Evolutionary conservation across 148 eudicot species (phyloP).

Genomic region (Polygonum maritimum): DNA sequence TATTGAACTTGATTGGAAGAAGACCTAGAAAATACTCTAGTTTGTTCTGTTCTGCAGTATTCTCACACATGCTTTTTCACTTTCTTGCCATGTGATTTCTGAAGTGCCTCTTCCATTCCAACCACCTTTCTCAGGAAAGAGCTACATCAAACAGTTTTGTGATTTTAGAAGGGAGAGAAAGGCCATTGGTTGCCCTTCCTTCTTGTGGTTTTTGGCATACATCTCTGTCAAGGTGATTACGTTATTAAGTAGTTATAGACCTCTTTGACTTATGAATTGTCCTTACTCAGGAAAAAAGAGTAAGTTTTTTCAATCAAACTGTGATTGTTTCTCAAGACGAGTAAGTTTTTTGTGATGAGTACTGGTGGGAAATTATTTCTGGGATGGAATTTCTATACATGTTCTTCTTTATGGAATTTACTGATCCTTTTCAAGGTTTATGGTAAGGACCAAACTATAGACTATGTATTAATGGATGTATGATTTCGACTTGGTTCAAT

Average conservation of each 20-base stretch:
- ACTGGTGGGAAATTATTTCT: background rate
- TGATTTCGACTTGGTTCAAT: too few relatives aligned
- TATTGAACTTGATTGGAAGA: background rate
- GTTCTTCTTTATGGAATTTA: too few relatives aligned
- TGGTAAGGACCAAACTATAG: too few relatives aligned
- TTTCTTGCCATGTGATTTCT: conserved; percentile 40
- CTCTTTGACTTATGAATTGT: background rate
- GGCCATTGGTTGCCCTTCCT: conserved; percentile 77
- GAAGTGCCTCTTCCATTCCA: conserved; percentile 97
- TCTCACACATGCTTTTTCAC: conserved; percentile 21
- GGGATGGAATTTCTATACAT: background rate
- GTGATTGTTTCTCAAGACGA: background rate
- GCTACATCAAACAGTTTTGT: conserved; percentile 41
- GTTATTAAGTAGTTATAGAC: background rate
- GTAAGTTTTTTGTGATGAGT: background rate
- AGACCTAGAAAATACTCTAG: too few relatives aligned
- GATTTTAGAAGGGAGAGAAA: conserved; percentile 50
- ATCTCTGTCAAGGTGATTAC: conserved; percentile 51
- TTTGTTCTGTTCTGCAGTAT: background rate
- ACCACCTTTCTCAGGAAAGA: conserved; percentile 80
- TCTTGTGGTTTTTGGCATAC: conserved; percentile 60
- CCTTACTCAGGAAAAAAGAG: background rate
- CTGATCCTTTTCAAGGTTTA: too few relatives aligned
- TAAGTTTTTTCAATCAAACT: background rate
- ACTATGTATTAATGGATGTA: too few relatives aligned